Evolutionary conservation across 2,329 filamentous ascomycete genomes (phyloP).

Genomic region (Colletotrichum phormii): DNA sequence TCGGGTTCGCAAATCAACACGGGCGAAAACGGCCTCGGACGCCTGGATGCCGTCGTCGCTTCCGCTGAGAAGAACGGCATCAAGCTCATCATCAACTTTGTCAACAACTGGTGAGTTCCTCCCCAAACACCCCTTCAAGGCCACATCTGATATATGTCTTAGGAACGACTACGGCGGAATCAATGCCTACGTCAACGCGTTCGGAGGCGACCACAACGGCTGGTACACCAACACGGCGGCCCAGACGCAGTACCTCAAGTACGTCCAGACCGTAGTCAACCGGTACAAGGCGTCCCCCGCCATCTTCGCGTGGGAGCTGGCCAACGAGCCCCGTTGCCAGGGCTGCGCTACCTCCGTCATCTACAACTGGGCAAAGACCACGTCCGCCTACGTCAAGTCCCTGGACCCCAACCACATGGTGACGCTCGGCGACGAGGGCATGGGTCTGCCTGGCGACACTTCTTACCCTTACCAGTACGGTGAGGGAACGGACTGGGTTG

Average conservation of each 20-base stretch:
- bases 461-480: conserved; percentile 62
- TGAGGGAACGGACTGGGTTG: conserved; percentile 64
- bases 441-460: conserved; percentile 60
- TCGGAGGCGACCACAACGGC: conserved; percentile 62
- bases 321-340: conserved; percentile 69
- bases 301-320: conserved; percentile 67
- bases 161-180: conserved; percentile 73
- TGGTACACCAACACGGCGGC: conserved; percentile 68
- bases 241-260: conserved; percentile 66
- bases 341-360: conserved; percentile 69
- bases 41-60: conserved; percentile 71
- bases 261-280: conserved; percentile 60
- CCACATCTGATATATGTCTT: neutral
- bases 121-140: neutral
- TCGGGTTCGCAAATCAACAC: conserved; percentile 69
- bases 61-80: conserved; percentile 69
- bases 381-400: conserved; percentile 72
- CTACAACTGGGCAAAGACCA: conserved; percentile 69
- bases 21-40: conserved; percentile 68
- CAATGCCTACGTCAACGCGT: conserved; percentile 67
- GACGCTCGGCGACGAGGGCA: conserved; percentile 69
- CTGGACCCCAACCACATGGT: conserved; percentile 74
- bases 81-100: conserved; percentile 73
- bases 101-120: conserved; percentile 70
- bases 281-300: conserved; percentile 60